Conservation (phyloP, 805 yeast genomes). For the Metschnikowia lochheadii region DNA sequence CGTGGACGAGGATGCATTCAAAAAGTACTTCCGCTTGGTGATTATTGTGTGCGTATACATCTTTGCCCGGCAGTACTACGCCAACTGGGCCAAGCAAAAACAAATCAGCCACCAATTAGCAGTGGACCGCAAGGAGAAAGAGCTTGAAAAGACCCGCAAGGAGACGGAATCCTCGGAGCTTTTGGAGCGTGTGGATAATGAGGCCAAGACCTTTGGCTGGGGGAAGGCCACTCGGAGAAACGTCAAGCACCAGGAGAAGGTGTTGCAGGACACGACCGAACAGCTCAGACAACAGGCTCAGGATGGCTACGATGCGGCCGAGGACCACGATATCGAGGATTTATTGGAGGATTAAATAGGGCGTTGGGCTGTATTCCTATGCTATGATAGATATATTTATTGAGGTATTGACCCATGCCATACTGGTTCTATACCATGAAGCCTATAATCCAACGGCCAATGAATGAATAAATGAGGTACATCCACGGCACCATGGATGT, state of each 20-base stretch:
- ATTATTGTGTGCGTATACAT: slow-evolving; percentile 57
- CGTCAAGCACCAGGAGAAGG: slow-evolving; percentile 50
- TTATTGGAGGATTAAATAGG: slow-evolving; percentile 41
- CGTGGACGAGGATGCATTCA: slow-evolving; percentile 39
- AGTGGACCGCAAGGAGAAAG: slow-evolving; percentile 42
- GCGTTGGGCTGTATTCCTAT: too few species aligned
- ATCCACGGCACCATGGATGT: too few species aligned
- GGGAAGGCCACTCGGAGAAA: slow-evolving; percentile 68
- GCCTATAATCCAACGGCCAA: too few species aligned
- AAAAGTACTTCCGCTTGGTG: slow-evolving; percentile 44
- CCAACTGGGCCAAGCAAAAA: slow-evolving; percentile 53
- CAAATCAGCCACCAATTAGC: slow-evolving; percentile 47
- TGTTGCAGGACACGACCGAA: slow-evolving; percentile 44
- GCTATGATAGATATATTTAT: too few species aligned
- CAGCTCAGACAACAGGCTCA: slow-evolving; percentile 39
- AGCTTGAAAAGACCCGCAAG: slow-evolving; percentile 32
- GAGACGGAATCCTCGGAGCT: slow-evolving; percentile 25
- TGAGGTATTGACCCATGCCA: too few species aligned
- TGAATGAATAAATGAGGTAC: too few species aligned
- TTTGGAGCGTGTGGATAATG: slow-evolving; percentile 29
- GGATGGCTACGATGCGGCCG: slow-evolving; percentile 45
- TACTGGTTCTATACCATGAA: too few species aligned
- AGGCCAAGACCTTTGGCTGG: slow-evolving; percentile 65
- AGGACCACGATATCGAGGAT: slow-evolving; percentile 68
- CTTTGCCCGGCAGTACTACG: slow-evolving; percentile 52